These are phyloP conservation scores for Candida nitratophila DNA, from an alignment of 805 yeast genomes.

Conservation along the genomic window DNA sequence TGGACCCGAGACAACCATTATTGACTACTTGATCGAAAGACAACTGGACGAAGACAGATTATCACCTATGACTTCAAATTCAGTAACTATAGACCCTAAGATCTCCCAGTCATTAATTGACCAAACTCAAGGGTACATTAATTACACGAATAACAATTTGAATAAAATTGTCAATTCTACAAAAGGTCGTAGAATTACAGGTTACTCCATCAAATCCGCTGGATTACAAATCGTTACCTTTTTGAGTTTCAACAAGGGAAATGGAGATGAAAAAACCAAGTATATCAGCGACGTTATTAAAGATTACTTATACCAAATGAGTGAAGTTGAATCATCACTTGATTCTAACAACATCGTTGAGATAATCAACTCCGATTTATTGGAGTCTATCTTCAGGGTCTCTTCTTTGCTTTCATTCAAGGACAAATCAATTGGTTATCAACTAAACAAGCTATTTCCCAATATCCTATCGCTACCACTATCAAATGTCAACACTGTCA, in stretches of 20 bases:
- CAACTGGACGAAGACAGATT: not conserved
- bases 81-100: not conserved
- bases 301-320: slow-evolving; percentile 33
- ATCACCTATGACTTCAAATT: not conserved
- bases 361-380: slow-evolving; percentile 39
- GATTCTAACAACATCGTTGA: slow-evolving; percentile 48
- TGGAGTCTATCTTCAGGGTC: slow-evolving; percentile 28
- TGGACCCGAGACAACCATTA: not conserved
- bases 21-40: not conserved
- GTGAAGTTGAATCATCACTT: slow-evolving; percentile 16
- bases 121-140: slow-evolving; percentile 6
- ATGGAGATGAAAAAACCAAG: slow-evolving; percentile 35
- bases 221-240: slow-evolving; percentile 57
- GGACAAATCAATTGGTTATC: slow-evolving; percentile 36
- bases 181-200: slow-evolving; percentile 18
- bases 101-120: not conserved
- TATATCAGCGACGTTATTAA: slow-evolving; percentile 40
- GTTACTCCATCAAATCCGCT: slow-evolving; percentile 15
- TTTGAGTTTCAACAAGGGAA: slow-evolving; percentile 1
- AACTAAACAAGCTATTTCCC: slow-evolving; percentile 30
- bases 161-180: slow-evolving; percentile 19
- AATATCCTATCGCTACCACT: slow-evolving; percentile 50
- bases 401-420: slow-evolving; percentile 24
- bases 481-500: slow-evolving; percentile 39
- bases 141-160: slow-evolving; percentile 16